phyloP scores from a whole-genome alignment of 1,284 basidiomycete species.

The Trichosporon coremiiforme region DNA sequence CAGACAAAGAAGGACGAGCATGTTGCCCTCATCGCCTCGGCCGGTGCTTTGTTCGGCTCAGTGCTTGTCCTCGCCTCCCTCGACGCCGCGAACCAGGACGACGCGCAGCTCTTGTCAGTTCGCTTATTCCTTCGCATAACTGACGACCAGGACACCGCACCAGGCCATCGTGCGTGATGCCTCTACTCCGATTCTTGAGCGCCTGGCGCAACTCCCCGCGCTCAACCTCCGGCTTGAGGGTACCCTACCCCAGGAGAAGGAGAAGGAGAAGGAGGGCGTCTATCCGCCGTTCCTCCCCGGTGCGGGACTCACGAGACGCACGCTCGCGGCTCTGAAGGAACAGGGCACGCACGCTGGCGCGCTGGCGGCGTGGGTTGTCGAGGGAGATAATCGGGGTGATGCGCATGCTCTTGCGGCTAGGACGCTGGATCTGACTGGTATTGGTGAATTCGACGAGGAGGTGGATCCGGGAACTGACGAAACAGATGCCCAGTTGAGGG shows the following conservation, averaged over 20 bases:
- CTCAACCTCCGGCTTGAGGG: slow-evolving; percentile 33
- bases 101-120: slow-evolving; percentile 72
- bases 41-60: slow-evolving; percentile 62
- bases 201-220: slow-evolving; percentile 59
- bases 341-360: slow-evolving; percentile 40
- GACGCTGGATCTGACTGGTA: slow-evolving; percentile 59
- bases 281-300: slow-evolving; percentile 63
- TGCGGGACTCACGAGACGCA: slow-evolving; percentile 69
- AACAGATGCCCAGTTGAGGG: slow-evolving; percentile 35
- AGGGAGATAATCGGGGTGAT: slow-evolving; percentile 76
- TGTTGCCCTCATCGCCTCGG: slow-evolving; percentile 62
- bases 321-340: slow-evolving; percentile 60
- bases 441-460: slow-evolving; percentile 40
- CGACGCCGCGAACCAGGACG: slow-evolving; percentile 71
- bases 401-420: slow-evolving; percentile 66
- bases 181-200: slow-evolving; percentile 59
- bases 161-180: slow-evolving; percentile 56
- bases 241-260: not conserved
- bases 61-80: slow-evolving; percentile 70
- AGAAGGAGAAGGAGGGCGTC: slow-evolving; percentile 51
- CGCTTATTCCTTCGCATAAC: not conserved
- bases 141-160: slow-evolving; percentile 34
- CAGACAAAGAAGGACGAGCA: slow-evolving; percentile 71
- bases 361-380: slow-evolving; percentile 64
- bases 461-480: not conserved